Evolutionary conservation across 148 eudicot genomes (phyloP), one percentile per base, ranked within the genome.

Genomic region (Fagopyrum homotropicum): DNA sequence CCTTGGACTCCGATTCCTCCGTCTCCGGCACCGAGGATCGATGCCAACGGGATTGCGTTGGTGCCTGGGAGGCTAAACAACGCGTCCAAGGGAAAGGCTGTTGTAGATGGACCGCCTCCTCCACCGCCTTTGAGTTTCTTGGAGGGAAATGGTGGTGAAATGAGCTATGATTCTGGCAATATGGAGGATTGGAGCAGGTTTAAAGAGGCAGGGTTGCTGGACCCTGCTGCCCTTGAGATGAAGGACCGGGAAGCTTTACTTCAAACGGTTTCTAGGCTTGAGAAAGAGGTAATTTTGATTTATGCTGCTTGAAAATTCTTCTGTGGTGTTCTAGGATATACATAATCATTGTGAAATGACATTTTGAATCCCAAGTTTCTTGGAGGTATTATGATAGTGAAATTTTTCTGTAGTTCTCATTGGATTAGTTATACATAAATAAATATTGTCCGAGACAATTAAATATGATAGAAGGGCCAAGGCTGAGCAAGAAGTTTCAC

Each of bases 131-230:
- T 79, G 75, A 82, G 82, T 30, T 83, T 78, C 9, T 77, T 89
- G 81, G 73, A 44, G 61, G 87, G 79, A 30, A 76, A 75, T 19
- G 76, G 79, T 57, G 46, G 50, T 35, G 75, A 10, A 19, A 15
- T 40, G 49, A 69, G 63, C 2, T 74, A 74, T 4, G 89, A 73
- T 7, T 72, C 48, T 7, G 85, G 76, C 12, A 81, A 79, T 75
- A 56, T 56, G 78, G 93, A 88, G 71, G 97, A 91, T 79, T 91
- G 98, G 98, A 86, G 80, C 77, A 73, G 88, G 87, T 93, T 91
- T 80, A 86, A 81, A 77, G 92, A 93, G 78, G 94, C 77, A 9
- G 98, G 98, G 43, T 79, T 93, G 77, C 73, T 91, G 79, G 97
- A 91, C 71, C 87, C 84, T 48, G 83, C 84, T 14, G 77, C 80